Conservation (phyloP, 192 early-diverging fungal genomes). For the Coemansia sp. region DNA sequence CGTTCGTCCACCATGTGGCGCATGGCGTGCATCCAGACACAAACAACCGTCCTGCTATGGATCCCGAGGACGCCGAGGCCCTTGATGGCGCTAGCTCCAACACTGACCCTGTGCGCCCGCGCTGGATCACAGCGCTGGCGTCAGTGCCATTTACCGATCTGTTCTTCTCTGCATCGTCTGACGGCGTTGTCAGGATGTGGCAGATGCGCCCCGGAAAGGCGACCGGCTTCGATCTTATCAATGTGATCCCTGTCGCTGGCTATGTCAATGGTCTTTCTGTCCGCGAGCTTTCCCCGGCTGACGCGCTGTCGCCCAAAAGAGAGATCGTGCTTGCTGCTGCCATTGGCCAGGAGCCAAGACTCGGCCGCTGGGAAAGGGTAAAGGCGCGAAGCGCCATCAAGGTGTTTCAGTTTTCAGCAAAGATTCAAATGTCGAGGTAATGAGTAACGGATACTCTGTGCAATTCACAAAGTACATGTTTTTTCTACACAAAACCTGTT, state of each 20-base stretch:
- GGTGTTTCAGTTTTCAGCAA: slow-evolving; percentile 63
- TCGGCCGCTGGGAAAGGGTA: slow-evolving; percentile 87
- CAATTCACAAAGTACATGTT: background rate
- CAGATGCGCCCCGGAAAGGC: slow-evolving; percentile 70
- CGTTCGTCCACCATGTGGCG: slow-evolving; percentile 71
- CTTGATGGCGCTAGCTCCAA: background rate
- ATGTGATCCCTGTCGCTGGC: slow-evolving; percentile 65
- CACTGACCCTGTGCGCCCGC: slow-evolving; percentile 36
- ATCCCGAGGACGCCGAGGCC: background rate
- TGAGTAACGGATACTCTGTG: background rate
- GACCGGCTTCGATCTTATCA: slow-evolving; percentile 55
- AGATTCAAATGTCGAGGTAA: background rate
- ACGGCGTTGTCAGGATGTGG: slow-evolving; percentile 89
- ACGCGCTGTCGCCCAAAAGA: slow-evolving; percentile 14
- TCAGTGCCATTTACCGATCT: slow-evolving; percentile 83
- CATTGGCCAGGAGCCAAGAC: slow-evolving; percentile 85
- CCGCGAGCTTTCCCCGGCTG: slow-evolving; percentile 22
- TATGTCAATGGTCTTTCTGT: slow-evolving; percentile 58
- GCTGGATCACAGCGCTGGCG: slow-evolving; percentile 90
- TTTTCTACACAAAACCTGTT: background rate
- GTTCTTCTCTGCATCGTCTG: slow-evolving; percentile 88
- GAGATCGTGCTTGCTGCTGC: slow-evolving; percentile 65
- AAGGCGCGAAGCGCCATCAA: slow-evolving; percentile 79
- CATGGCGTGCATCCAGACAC: slow-evolving; percentile 68
- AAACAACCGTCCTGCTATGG: background rate